A percentile compares a stretch with the other conserved stretches of the same genome.
Conservation (phyloP, 106 monocot genomes). For the Dactylorhiza incarnata region DNA sequence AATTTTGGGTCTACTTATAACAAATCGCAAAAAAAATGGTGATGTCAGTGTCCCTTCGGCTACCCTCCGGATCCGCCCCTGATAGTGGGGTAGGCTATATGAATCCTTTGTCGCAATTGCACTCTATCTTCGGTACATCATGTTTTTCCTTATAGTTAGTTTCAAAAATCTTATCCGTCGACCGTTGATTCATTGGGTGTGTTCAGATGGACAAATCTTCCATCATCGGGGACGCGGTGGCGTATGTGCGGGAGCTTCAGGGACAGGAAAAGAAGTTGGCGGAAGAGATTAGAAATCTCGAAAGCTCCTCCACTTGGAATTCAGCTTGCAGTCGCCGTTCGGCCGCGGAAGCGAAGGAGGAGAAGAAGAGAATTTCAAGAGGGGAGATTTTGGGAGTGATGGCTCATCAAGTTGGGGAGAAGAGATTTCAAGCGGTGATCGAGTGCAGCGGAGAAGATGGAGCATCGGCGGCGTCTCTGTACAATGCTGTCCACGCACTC, state of each 20-base stretch:
- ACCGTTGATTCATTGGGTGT: not conserved
- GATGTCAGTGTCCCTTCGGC: no score
- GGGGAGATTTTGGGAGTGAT: constrained; percentile 26
- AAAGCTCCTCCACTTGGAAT: constrained; percentile 3
- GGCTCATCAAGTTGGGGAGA: constrained; percentile 30
- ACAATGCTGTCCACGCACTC: constrained; percentile 45
- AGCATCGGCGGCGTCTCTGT: constrained; percentile 23
- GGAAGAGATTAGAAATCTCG: constrained; percentile 43
- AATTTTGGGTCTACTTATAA: no score
- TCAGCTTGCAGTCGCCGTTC: not conserved
- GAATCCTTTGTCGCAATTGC: no score
- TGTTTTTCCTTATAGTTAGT: no score
- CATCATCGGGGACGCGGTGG: constrained; percentile 60
- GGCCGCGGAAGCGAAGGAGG: not conserved
- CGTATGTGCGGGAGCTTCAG: constrained; percentile 42
- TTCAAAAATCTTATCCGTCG: not conserved
- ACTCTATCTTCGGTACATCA: no score
- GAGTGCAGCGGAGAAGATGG: constrained; percentile 34
- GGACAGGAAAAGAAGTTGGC: constrained; percentile 22
- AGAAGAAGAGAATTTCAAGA: not conserved
- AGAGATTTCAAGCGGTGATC: constrained; percentile 34
- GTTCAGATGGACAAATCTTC: constrained; percentile 84
- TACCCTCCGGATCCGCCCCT: no score
- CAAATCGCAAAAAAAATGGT: no score
- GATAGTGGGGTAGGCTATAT: no score